phyloP scores from a whole-genome alignment of 23 red algal species.

The Gracilaria domingensis region DNA sequence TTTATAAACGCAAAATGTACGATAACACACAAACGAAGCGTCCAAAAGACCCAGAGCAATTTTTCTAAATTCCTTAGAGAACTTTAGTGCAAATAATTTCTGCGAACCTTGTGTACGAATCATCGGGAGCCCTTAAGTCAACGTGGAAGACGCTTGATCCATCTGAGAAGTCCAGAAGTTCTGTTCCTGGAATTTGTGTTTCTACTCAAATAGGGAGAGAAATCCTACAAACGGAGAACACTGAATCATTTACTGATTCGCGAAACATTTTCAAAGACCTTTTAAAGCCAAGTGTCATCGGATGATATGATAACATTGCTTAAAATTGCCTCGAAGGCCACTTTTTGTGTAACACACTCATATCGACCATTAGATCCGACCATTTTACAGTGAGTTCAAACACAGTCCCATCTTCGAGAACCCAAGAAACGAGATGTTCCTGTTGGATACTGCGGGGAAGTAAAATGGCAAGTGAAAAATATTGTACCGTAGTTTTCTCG shows the following conservation, averaged over 20 bases:
- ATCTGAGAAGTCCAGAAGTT: not conserved
- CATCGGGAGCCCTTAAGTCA: not conserved
- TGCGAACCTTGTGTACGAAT: not conserved
- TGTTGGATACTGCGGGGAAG: not conserved
- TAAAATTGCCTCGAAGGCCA: not conserved
- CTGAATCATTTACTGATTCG: not conserved
- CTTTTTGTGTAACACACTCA: not conserved
- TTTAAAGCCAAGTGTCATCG: not conserved
- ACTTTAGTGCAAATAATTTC: too few relatives aligned
- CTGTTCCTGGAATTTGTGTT: not conserved
- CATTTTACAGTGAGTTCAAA: not conserved
- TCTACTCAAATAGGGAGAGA: not conserved
- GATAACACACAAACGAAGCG: too few relatives aligned
- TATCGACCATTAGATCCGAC: not conserved
- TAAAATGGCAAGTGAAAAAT: not conserved
- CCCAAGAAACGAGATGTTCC: not conserved
- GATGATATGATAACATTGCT: not conserved
- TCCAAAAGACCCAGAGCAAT: too few relatives aligned
- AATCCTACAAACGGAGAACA: not conserved
- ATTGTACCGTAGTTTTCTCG: too few relatives aligned
- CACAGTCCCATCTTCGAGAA: not conserved
- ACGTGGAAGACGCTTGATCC: not conserved
- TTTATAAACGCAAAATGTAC: too few relatives aligned
- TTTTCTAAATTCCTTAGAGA: too few relatives aligned
- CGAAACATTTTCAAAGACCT: not conserved